Base-by-base conservation (phyloP, 495 filamentous ascomycete genomes). In the Patellaria atrata region DNA sequence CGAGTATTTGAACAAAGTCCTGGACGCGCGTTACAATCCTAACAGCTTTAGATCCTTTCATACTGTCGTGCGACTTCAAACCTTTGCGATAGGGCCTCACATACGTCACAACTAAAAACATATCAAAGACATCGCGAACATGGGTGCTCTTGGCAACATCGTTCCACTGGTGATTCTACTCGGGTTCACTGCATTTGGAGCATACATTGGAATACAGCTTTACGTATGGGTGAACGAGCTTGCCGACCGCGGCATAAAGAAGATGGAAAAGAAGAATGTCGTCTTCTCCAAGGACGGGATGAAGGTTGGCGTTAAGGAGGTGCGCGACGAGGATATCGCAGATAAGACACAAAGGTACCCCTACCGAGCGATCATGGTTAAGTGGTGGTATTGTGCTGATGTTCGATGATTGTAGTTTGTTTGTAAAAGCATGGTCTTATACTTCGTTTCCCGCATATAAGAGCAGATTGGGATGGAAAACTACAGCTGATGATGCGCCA, bases 181-280 rank as follows among this genome's bases (percentile, higher is more conserved):
- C 50, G 32, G 75, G 40, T 50, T 87, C 27, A 53, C 86, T 30
- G 61, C 50, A 41, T 57, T 67, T 33, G 52, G 71, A 42, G 79
- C 61, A 44, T 78, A 66, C 43, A 58, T 94, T 42, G 69, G 69
- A 33, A 20, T 20, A 7, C 28, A 56, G 45, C 43, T 79, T 39
- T 93, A 84, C 62, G 61, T 70, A 31, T 75, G 77, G 51, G 56
- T 68, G 14, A 65, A 67, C 43, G 69, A 82, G 48, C 74, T 93
- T 41, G 67, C 73, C 38, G 61, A 70, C 32, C 67, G 70, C 35
- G 79, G 82, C 18, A 67, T 61, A 23, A 61, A 74, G 49, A 77
- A 79, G 51, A 79, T 94, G 74, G 79, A 82, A 61, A 70, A 73
- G 55, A 80, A 79, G 61, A 74, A 93, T 51, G 64, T 93, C 18